phyloP scores from a whole-genome alignment of 2,329 filamentous ascomycete genomes.

The Ophiostoma populinum region DNA sequence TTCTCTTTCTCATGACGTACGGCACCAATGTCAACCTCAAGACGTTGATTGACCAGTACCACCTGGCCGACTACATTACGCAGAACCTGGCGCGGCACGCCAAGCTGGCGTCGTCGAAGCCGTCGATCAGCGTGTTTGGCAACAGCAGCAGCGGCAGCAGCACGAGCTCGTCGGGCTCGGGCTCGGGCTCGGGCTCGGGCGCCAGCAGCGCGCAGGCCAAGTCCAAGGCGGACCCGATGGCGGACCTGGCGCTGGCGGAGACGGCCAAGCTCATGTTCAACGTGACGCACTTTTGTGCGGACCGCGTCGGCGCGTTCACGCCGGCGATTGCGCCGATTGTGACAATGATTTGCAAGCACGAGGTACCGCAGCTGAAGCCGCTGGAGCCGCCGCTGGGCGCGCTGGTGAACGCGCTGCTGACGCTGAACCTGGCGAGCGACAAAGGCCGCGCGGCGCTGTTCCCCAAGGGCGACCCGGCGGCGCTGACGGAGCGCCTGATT shows the following conservation, averaged over 20 bases:
- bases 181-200: background rate
- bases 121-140: slow-evolving; percentile 10
- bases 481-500: slow-evolving; percentile 47
- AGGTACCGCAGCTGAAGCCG: slow-evolving; percentile 43
- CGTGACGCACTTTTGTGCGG: slow-evolving; percentile 55
- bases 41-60: slow-evolving; percentile 45
- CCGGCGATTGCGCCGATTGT: slow-evolving; percentile 52
- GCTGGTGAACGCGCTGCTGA: slow-evolving; percentile 66
- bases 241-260: slow-evolving; percentile 66
- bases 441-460: slow-evolving; percentile 42
- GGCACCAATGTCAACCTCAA: slow-evolving; percentile 50
- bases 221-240: slow-evolving; percentile 35
- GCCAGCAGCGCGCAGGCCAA: slow-evolving; percentile 11
- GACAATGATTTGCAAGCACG: slow-evolving; percentile 44
- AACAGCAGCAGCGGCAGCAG: background rate
- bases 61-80: slow-evolving; percentile 50
- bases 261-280: slow-evolving; percentile 84
- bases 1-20: slow-evolving; percentile 69
- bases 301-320: slow-evolving; percentile 44
- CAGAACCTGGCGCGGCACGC: slow-evolving; percentile 56
- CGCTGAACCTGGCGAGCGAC: slow-evolving; percentile 49
- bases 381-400: slow-evolving; percentile 55
- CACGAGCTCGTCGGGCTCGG: background rate
- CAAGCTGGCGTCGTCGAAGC: slow-evolving; percentile 19
- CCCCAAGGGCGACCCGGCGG: slow-evolving; percentile 41